A percentile compares a stretch with the other conserved stretches of the same genome.
These are phyloP conservation scores for Aureobasidium mangrovei DNA, from an alignment of 2,329 filamentous ascomycete genomes.

Conservation along the genomic window DNA sequence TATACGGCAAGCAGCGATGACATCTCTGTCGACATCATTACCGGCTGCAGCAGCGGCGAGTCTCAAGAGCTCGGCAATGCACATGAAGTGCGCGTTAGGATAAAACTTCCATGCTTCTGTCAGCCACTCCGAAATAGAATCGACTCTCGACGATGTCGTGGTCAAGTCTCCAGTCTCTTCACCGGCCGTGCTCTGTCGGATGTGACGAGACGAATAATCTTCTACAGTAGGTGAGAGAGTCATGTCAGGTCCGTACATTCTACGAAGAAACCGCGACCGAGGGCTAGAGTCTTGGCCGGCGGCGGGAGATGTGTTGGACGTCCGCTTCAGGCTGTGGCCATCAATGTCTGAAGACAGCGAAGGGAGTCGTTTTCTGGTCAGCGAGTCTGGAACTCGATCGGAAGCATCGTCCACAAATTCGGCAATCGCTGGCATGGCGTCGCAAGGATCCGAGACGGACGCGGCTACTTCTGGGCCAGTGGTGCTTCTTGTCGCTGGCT, in stretches of 20 bases:
- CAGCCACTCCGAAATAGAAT: not conserved
- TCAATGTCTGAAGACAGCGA: not conserved
- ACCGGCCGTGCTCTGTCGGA: not conserved
- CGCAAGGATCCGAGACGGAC: not conserved
- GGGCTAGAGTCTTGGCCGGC: no score
- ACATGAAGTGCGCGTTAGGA: not conserved
- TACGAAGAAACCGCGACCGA: no score
- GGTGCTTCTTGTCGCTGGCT: no score
- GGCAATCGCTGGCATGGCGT: not conserved
- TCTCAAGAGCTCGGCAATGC: not conserved
- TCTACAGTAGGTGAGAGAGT: not conserved
- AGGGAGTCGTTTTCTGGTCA: not conserved
- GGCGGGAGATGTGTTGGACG: not conserved
- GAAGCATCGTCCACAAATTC: not conserved
- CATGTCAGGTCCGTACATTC: no score
- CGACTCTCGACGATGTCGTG: no score
- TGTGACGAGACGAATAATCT: not conserved
- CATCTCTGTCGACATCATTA: not conserved
- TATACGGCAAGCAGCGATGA: not conserved
- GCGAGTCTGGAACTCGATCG: not conserved
- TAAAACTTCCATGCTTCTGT: not conserved
- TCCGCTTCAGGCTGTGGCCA: not conserved
- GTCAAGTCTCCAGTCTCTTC: not conserved
- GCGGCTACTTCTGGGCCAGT: not conserved
- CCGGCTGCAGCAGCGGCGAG: not conserved